Evolutionary conservation across 176 grass and related monocot genomes (phyloP).

Genomic region (Oryza glaberrima): DNA sequence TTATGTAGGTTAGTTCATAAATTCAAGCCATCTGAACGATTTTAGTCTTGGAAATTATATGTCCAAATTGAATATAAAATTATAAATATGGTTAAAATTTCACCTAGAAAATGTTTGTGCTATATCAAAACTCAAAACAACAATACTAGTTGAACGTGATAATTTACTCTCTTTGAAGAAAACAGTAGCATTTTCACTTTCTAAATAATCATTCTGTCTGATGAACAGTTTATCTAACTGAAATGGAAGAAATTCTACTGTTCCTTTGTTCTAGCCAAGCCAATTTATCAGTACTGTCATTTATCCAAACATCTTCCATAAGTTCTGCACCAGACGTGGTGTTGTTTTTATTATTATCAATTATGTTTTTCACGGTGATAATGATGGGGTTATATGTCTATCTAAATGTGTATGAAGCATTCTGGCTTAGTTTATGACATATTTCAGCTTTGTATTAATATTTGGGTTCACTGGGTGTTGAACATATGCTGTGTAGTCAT

Average conservation of each 20-base stretch:
- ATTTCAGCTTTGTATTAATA: background rate
- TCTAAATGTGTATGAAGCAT: background rate
- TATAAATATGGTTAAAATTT: background rate
- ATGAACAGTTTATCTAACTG: background rate
- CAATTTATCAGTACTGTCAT: background rate
- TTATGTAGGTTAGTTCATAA: background rate
- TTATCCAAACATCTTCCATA: background rate
- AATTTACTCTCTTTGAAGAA: background rate
- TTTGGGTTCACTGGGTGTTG: background rate
- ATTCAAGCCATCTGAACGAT: background rate
- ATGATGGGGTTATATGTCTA: background rate
- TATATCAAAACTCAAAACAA: background rate
- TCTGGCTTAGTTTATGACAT: conserved; percentile 1
- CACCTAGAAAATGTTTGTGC: background rate
- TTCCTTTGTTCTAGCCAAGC: background rate
- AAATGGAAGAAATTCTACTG: background rate
- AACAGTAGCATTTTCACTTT: background rate
- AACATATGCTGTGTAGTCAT: too few species aligned
- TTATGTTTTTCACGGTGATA: background rate
- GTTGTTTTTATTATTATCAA: background rate
- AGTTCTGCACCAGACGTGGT: background rate
- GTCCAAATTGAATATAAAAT: background rate
- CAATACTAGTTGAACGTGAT: background rate
- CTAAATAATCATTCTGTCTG: background rate
- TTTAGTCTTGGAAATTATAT: background rate